A percentile compares a stretch with the other conserved stretches of the same genome.
Conservation (phyloP, 2,329 filamentous ascomycete species). For the Scedosporium aurantiacum region DNA sequence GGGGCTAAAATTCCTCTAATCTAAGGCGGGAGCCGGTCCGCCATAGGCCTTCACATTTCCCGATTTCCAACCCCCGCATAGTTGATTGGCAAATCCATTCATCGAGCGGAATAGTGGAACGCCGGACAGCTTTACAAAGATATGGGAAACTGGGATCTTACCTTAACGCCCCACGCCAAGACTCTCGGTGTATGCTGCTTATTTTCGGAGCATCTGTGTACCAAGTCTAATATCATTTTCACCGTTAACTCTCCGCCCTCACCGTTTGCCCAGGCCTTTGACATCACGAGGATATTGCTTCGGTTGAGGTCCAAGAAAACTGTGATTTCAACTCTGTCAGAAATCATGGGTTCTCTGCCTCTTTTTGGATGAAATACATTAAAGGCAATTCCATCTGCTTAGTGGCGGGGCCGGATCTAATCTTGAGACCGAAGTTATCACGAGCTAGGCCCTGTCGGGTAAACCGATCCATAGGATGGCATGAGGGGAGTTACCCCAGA, state of each 20-base stretch:
- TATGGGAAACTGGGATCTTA: conserved; percentile 24
- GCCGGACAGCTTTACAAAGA: conserved; percentile 23
- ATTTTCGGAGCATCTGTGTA: neutral
- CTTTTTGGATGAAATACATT: conserved; percentile 29
- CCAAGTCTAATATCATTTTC: too few relatives aligned
- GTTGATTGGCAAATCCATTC: conserved; percentile 22
- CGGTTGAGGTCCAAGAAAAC: conserved; percentile 24
- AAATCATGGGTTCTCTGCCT: conserved; percentile 25
- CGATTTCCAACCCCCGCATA: conserved; percentile 27
- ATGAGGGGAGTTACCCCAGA: conserved; percentile 17
- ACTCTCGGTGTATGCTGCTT: conserved; percentile 25
- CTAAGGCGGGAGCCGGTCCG: conserved; percentile 14
- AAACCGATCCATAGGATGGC: conserved; percentile 25
- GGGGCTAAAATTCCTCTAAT: too few relatives aligned
- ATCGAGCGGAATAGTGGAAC: conserved; percentile 27
- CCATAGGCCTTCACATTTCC: conserved; percentile 20
- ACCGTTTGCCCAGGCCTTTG: conserved; percentile 17
- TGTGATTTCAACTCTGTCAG: conserved; percentile 27
- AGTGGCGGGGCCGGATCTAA: too few relatives aligned
- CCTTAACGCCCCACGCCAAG: conserved; percentile 32
- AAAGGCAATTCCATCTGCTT: neutral
- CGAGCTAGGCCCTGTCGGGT: conserved; percentile 23
- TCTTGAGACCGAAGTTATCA: neutral
- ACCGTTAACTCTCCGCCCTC: neutral
- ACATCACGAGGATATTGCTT: conserved; percentile 28